Percentiles rank a stretch among this genome's conserved stretches.
Conservation (phyloP, 83 land plant species). For the Larix sibirica region DNA sequence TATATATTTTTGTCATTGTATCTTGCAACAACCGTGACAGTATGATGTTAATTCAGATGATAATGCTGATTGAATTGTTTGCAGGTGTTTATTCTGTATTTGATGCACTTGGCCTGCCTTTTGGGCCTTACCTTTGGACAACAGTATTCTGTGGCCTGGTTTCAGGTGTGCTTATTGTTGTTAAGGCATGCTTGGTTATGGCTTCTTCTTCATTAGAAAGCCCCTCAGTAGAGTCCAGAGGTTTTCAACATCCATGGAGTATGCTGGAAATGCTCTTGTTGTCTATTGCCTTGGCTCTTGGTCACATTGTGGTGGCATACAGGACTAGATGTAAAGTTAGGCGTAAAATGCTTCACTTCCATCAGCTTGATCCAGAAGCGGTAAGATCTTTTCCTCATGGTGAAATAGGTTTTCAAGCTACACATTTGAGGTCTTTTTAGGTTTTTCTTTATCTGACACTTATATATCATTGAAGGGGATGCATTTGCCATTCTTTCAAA, state of each 20-base stretch:
- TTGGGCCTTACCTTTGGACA: constrained; percentile 39
- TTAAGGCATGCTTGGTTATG: constrained; percentile 27
- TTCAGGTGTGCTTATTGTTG: constrained; percentile 21
- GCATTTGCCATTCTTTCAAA: too few species aligned
- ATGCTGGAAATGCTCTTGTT: constrained; percentile 28
- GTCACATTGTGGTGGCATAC: constrained; percentile 43
- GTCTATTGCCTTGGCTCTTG: constrained; percentile 34
- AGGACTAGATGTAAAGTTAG: constrained; percentile 37
- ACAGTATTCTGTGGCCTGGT: constrained; percentile 26
- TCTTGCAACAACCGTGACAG: not conserved
- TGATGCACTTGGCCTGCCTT: constrained; percentile 34
- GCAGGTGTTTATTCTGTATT: constrained; percentile 36
- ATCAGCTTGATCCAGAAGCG: constrained; percentile 33
- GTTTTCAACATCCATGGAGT: constrained; percentile 9
- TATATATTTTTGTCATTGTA: too few species aligned
- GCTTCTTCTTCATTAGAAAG: not conserved
- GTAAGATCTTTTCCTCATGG: constrained; percentile 10
- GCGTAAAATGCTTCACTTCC: constrained; percentile 40
- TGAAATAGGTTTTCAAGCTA: not conserved
- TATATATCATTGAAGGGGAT: too few species aligned
- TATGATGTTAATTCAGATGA: too few species aligned
- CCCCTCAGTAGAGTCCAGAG: not conserved
- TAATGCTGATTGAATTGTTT: not conserved
- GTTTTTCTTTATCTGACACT: too few species aligned
- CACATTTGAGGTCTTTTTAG: not conserved